A percentile compares a stretch with the other conserved stretches of the same genome.
phyloP scores from a whole-genome alignment of 2,329 filamentous ascomycete genomes.

The Talaromyces funiculosus region DNA sequence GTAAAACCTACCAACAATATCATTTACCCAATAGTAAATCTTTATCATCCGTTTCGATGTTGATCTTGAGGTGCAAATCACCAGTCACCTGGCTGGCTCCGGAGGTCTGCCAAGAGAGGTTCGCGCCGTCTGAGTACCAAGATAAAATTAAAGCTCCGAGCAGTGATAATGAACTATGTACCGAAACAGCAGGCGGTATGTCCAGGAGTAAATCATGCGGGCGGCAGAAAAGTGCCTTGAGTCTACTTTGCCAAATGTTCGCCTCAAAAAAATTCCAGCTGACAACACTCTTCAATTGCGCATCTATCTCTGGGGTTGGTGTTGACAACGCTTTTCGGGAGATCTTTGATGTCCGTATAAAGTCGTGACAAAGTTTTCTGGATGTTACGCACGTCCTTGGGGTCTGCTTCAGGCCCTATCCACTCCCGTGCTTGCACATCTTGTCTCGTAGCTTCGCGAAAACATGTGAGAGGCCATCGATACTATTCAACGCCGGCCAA shows the following conservation, averaged over 20 bases:
- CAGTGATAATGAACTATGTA: background rate
- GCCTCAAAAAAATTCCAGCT: background rate
- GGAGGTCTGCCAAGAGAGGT: too few relatives aligned
- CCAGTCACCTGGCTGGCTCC: too few relatives aligned
- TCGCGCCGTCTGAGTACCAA: too few relatives aligned
- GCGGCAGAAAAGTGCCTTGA: slow-evolving; percentile 18
- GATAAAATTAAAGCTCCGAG: background rate
- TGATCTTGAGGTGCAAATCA: too few relatives aligned
- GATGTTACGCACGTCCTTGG: slow-evolving; percentile 35
- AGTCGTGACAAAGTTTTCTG: slow-evolving; percentile 12
- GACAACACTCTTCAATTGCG: background rate
- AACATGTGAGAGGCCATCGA: slow-evolving; percentile 21
- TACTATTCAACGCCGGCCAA: slow-evolving; percentile 22
- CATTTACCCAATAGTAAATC: too few relatives aligned
- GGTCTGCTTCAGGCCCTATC: slow-evolving; percentile 31
- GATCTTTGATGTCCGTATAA: background rate
- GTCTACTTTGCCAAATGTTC: slow-evolving; percentile 2
- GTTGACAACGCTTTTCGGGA: background rate
- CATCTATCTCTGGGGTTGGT: background rate
- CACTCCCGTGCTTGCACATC: slow-evolving; percentile 33
- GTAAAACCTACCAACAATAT: too few relatives aligned
- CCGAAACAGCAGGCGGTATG: slow-evolving; percentile 10
- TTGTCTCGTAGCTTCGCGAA: slow-evolving; percentile 24
- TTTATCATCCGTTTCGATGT: too few relatives aligned
- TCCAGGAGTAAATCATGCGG: slow-evolving; percentile 12